Evolutionary conservation across 129 eudicot species (phyloP), one percentile per base, ranked within the genome.

Genomic region (Silybum marianum): DNA sequence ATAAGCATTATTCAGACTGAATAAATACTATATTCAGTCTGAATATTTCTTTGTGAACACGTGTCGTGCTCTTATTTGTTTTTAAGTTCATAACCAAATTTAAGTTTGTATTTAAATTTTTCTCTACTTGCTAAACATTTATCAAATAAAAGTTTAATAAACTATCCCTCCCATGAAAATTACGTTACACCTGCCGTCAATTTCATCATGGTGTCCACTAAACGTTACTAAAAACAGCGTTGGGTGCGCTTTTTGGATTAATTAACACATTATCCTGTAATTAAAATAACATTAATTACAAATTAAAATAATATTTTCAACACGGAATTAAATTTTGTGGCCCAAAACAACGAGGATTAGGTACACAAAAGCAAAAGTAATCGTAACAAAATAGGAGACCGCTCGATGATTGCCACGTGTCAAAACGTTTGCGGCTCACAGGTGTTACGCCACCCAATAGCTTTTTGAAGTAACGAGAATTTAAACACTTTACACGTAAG

Each of bases 191-290:
- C 81, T 24, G 71, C 81, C 71, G 22, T 68, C 76, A 75, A 21
- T 82, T 68, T 68, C 81, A 82, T 69, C 62, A 75, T 76, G 81
- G 24, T 69, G 85, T 76, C 85, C 85, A 82, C 85, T 76, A 76
- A 82, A 75, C 76, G 77, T 76, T 80, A 82, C 85, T 82, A 74
- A 69, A 48, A 51, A 69, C 71, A 69, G 72, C 70, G 11, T 14
- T 18, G 23, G 77, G 85, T 82, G 81, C 85, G 65, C 81, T 76
- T 82, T 76, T 76, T 48, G 72, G 76, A 44, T 69, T 82, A 76
- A 48, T 48, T 21, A 68, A 21, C n/a, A 75, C 72, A 68, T 82
- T 82, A 82, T 82, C 85, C 72, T 69, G 11, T 54, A 82, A 69
- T 69, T 54, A 46, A 48, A 58, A 6, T 54, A 54, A 22, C 8